These are phyloP conservation scores for Yamadazyma jaroonii DNA, from an alignment of 1,139 yeast genomes.

Conservation along the genomic window DNA sequence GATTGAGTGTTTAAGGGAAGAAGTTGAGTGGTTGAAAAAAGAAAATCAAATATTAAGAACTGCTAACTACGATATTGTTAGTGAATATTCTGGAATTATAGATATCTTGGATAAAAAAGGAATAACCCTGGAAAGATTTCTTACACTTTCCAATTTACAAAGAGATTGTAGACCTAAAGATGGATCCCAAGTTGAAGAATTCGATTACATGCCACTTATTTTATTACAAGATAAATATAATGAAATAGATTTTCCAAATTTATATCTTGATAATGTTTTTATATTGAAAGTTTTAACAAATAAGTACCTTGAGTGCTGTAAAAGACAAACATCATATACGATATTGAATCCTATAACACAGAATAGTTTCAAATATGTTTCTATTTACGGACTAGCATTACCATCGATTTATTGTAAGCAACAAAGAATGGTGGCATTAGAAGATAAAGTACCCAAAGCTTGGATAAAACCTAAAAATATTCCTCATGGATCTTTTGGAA, in stretches of 20 bases:
- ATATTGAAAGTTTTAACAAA: conserved; percentile 1
- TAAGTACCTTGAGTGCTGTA: conserved; percentile 1
- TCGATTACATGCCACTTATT: conserved; percentile 3
- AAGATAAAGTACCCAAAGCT: neutral
- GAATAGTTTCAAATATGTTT: conserved; percentile 1
- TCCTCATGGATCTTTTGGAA: conserved; percentile 2
- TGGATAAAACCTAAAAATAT: conserved; percentile 2
- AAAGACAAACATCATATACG: neutral
- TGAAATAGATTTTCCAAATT: neutral
- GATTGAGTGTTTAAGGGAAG: neutral
- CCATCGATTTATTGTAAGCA: neutral
- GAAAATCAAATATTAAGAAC: conserved; percentile 1
- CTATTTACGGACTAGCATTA: conserved; percentile 4
- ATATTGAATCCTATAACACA: neutral
- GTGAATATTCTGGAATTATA: neutral
- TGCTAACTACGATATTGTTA: neutral
- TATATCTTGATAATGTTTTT: neutral
- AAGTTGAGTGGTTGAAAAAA: conserved; percentile 1
- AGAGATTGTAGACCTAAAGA: neutral
- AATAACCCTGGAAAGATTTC: neutral
- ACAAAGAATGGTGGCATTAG: neutral
- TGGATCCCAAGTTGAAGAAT: neutral
- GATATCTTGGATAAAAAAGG: conserved; percentile 1
- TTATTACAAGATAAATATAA: neutral
- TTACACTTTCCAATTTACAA: neutral